A percentile compares a stretch with the other conserved stretches of the same genome.
Conservation (phyloP, 2,329 filamentous ascomycete species). For the Pseudonectria buxi region DNA sequence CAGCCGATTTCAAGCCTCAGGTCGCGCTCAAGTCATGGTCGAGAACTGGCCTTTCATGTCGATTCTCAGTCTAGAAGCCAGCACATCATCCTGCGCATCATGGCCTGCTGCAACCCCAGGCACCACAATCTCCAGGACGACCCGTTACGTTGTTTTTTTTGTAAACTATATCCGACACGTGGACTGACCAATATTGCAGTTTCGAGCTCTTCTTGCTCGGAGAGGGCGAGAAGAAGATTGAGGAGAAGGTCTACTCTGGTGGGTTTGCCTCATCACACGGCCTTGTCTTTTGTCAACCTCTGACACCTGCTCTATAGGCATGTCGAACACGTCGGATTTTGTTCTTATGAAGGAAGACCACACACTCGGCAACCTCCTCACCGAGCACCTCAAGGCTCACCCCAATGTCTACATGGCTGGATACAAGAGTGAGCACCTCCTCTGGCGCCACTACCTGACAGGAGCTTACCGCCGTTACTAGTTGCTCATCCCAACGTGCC, state of each 20-base stretch:
- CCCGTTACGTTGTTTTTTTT: constrained; percentile 24
- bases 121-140: constrained; percentile 33
- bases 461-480: constrained; percentile 11
- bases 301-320: constrained; percentile 41
- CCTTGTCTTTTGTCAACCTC: not conserved
- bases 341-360: constrained; percentile 95
- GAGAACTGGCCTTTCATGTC: no score
- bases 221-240: constrained; percentile 89
- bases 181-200: constrained; percentile 40
- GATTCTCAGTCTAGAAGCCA: not conserved
- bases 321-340: constrained; percentile 93
- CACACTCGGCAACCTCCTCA: constrained; percentile 85
- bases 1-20: no score
- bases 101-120: constrained; percentile 31
- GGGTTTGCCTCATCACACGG: constrained; percentile 29
- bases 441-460: constrained; percentile 21
- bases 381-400: constrained; percentile 77
- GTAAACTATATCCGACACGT: not conserved
- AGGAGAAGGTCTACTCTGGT: constrained; percentile 85
- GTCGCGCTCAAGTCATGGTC: no score
- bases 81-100: constrained; percentile 12
- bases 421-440: constrained; percentile 65
- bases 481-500: constrained; percentile 56
- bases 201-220: constrained; percentile 89
- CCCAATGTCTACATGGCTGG: constrained; percentile 82